Evolutionary conservation across 2,329 filamentous ascomycete genomes (phyloP), one percentile per base, ranked within the genome.

Genomic region (Verticillium tricorpus): DNA sequence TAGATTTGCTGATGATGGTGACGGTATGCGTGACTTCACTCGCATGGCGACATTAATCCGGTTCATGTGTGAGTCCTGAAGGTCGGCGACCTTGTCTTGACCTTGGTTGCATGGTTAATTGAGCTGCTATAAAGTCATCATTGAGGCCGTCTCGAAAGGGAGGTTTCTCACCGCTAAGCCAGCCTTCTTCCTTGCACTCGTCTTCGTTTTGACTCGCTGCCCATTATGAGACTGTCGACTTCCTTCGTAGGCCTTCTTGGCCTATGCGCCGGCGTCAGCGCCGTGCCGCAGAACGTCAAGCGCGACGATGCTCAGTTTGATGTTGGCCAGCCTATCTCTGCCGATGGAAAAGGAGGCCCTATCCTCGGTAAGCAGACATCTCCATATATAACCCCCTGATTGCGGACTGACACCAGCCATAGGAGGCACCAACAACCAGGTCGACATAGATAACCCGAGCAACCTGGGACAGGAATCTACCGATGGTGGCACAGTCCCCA

Each of bases 401-500:
- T n/a, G 8, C 22, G 17, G 34, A 35, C 60, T 28, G 28, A 61
- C 35, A 56, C 32, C 40, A 9, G 45, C 22, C 9, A n/a, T 37
- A 89, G 88, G 87, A 17, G 88, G 86, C 32, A 90, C 87, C 25
- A 87, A 90, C 69, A 76, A 81, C 57, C 74, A 80, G 58, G 72
- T 89, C 28, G 88, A 90, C 67, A 72, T 85, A 2, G 80, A 86
- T 64, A 89, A 89, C 67, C 87, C 87, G 0, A 83, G 86, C 64
- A 86, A 87, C 67, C 80, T 90, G 1, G 86, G 85, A 15, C 78
- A 79, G 56, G 82, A 89, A 67, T 76, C 79, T 17, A 89, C 87
- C 1, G 88, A 90, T 69, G 80, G 78, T 57, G 88, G 88, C 17
- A 75, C 82, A 12, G 87, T 90, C 0, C 84, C 85, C 0, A 90